phyloP scores from a whole-genome alignment of 768 basidiomycete genomes.

The Boletus fagicola region DNA sequence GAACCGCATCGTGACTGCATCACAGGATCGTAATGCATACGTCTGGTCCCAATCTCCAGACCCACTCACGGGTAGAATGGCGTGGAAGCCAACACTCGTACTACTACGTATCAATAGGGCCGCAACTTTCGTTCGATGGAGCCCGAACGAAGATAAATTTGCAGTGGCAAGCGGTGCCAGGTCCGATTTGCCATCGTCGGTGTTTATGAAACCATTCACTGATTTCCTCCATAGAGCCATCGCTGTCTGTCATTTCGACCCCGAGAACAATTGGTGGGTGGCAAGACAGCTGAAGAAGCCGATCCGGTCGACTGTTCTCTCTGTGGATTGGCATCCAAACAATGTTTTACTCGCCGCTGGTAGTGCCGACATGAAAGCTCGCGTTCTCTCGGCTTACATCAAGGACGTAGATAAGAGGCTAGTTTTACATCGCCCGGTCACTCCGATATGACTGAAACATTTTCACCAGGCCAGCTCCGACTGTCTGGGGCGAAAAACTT shows the following conservation, averaged over 20 bases:
- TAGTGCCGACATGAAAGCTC: conserved; percentile 96
- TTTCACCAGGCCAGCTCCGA: conserved; percentile 67
- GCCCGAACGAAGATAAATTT: conserved; percentile 97
- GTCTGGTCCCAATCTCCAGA: conserved; percentile 90
- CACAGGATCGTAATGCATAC: conserved; percentile 98
- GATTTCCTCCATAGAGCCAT: conserved; percentile 62
- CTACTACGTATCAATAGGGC: conserved; percentile 93
- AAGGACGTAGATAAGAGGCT: conserved; percentile 96
- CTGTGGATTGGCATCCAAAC: conserved; percentile 98
- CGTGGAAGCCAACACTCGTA: conserved; percentile 98
- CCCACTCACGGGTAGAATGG: conserved; percentile 60
- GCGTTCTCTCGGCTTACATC: conserved; percentile 97
- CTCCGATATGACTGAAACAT: conserved; percentile 9
- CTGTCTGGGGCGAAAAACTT: conserved; percentile 96
- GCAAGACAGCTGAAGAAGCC: conserved; percentile 97
- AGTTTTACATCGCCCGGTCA: conserved; percentile 16
- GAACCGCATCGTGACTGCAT: conserved; percentile 96
- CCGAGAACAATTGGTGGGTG: conserved; percentile 99
- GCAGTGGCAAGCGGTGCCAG: conserved; percentile 96
- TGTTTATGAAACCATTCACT: neutral
- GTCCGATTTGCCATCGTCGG: conserved; percentile 36
- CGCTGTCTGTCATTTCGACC: conserved; percentile 94
- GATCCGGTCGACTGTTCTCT: conserved; percentile 89
- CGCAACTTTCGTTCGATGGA: conserved; percentile 94
- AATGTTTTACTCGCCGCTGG: conserved; percentile 96